Conservation (phyloP, 331 rosid genomes). For the Arachis monticola region DNA sequence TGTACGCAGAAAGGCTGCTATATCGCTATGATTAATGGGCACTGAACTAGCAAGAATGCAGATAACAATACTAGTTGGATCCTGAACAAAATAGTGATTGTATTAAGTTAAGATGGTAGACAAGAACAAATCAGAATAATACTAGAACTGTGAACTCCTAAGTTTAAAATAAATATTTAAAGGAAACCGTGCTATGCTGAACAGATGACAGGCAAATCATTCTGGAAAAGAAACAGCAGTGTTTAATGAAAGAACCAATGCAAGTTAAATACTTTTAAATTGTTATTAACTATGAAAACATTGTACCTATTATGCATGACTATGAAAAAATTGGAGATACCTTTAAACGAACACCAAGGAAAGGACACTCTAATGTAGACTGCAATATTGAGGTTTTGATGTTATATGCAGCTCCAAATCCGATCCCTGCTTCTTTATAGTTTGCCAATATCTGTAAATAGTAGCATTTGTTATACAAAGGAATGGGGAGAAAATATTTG, state of each 20-base stretch:
- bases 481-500: slow-evolving; percentile 28
- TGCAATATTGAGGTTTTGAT: slow-evolving; percentile 70
- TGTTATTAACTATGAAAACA: slow-evolving; percentile 32
- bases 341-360: slow-evolving; percentile 77
- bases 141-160: slow-evolving; percentile 11
- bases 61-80: slow-evolving; percentile 65
- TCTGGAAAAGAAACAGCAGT: slow-evolving; percentile 20
- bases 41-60: slow-evolving; percentile 73
- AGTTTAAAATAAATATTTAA: slow-evolving; percentile 21
- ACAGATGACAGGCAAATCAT: slow-evolving; percentile 28
- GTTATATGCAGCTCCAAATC: slow-evolving; percentile 90
- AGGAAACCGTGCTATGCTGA: slow-evolving; percentile 2
- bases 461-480: slow-evolving; percentile 40
- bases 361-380: slow-evolving; percentile 82
- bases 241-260: slow-evolving; percentile 3
- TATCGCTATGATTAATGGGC: slow-evolving; percentile 50
- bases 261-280: not conserved
- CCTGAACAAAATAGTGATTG: slow-evolving; percentile 50
- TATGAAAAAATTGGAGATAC: slow-evolving; percentile 50
- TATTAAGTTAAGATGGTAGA: slow-evolving; percentile 17
- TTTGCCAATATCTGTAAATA: slow-evolving; percentile 67
- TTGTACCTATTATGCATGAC: slow-evolving; percentile 14
- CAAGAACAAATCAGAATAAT: slow-evolving; percentile 29
- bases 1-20: slow-evolving; percentile 52
- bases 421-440: slow-evolving; percentile 79